These are phyloP conservation scores for Pythium folliculosum DNA, from an alignment of 352 stramenopile species.

Conservation along the genomic window DNA sequence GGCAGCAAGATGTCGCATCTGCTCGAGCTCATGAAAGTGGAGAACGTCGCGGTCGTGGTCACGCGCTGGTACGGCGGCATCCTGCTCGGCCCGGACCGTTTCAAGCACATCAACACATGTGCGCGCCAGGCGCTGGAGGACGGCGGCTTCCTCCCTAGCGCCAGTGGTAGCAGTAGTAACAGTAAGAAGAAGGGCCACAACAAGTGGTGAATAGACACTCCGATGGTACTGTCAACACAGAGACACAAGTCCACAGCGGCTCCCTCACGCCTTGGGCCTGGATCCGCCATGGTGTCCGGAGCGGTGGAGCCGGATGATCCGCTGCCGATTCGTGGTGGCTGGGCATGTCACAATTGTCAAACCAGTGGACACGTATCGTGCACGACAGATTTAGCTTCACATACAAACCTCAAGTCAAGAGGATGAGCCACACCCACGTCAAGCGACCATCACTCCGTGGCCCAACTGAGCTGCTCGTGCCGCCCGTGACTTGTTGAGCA, in stretches of 20 bases:
- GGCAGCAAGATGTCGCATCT: slow-evolving; percentile 83
- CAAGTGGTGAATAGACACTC: slow-evolving; percentile 14
- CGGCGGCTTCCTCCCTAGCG: slow-evolving; percentile 55
- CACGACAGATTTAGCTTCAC: background rate
- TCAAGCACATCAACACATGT: slow-evolving; percentile 83
- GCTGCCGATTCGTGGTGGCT: background rate
- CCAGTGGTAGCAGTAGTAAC: slow-evolving; percentile 23
- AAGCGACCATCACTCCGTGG: slow-evolving; percentile 19
- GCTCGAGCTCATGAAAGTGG: slow-evolving; percentile 73
- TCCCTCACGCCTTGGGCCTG: no score
- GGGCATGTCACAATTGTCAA: background rate
- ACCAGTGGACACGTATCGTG: background rate
- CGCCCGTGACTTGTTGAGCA: background rate
- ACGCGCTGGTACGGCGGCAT: slow-evolving; percentile 87
- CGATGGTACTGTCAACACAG: background rate
- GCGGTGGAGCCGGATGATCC: no score
- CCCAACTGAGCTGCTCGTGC: slow-evolving; percentile 4
- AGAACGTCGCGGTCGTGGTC: slow-evolving; percentile 85
- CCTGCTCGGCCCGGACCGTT: slow-evolving; percentile 80
- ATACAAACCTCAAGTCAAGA: slow-evolving; percentile 21
- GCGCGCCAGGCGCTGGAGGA: slow-evolving; percentile 78
- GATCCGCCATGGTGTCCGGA: no score
- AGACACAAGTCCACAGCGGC: background rate
- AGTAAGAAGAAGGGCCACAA: slow-evolving; percentile 58
- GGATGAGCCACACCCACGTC: slow-evolving; percentile 2